These are phyloP conservation scores for Candida insectorum DNA, from an alignment of 805 yeast species.

Conservation along the genomic window DNA sequence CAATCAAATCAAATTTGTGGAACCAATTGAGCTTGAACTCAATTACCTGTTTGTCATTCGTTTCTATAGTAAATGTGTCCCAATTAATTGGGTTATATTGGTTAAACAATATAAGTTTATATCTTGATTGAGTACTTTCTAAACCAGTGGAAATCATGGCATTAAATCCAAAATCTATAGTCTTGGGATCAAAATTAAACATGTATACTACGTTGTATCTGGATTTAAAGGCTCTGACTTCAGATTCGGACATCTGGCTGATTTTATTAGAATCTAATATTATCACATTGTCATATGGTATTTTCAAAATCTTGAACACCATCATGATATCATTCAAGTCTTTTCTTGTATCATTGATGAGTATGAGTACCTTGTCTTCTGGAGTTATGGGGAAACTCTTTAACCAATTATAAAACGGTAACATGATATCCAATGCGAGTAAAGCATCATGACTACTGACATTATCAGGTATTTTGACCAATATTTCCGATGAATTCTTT, in stretches of 20 bases:
- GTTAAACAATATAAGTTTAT: constrained; percentile 17
- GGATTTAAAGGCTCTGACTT: constrained; percentile 9
- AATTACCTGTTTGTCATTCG: constrained; percentile 10
- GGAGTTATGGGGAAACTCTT: constrained; percentile 6
- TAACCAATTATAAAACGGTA: constrained; percentile 32
- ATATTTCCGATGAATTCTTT: constrained; percentile 16
- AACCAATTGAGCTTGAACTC: constrained; percentile 13
- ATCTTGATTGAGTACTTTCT: constrained; percentile 23
- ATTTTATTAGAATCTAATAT: constrained; percentile 14
- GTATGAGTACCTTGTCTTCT: constrained; percentile 18
- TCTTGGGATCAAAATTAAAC: constrained; percentile 15
- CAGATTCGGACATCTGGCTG: constrained; percentile 8
- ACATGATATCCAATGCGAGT: constrained; percentile 28
- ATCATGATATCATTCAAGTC: constrained; percentile 39
- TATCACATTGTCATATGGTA: constrained; percentile 12
- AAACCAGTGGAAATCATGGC: constrained; percentile 23
- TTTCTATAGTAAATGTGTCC: constrained; percentile 1
- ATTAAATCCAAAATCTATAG: constrained; percentile 19
- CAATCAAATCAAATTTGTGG: constrained; percentile 9
- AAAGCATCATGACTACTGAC: constrained; percentile 36
- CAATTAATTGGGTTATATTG: constrained; percentile 8
- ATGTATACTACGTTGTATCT: constrained; percentile 19
- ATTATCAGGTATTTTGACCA: constrained; percentile 24
- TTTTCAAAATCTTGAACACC: constrained; percentile 25
- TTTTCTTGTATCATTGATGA: constrained; percentile 23